Conservation (phyloP, 306 rosid genomes). For the Nissolia schottii region DNA sequence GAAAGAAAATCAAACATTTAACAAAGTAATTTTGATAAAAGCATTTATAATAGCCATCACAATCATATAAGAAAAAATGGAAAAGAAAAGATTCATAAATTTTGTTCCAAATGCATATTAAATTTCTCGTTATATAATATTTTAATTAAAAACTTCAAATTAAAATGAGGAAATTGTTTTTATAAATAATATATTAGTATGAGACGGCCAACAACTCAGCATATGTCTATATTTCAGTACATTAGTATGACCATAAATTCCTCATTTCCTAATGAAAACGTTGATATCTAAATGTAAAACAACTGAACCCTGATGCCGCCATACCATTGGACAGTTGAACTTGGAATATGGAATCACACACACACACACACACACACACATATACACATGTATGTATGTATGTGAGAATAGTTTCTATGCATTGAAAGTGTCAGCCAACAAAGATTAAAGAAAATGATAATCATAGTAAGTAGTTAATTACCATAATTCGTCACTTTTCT, state of each 20-base stretch:
- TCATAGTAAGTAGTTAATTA: too few species aligned
- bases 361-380: too few species aligned
- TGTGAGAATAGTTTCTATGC: too few species aligned
- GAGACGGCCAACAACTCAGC: neutral
- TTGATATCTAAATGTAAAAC: neutral
- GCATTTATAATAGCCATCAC: neutral
- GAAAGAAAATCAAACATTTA: slow-evolving; percentile 7
- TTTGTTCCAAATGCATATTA: neutral
- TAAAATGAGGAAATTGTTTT: neutral
- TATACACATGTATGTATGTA: too few species aligned
- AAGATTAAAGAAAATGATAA: too few species aligned
- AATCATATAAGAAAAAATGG: neutral
- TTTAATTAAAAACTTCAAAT: neutral
- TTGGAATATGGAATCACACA: neutral
- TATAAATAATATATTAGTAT: neutral
- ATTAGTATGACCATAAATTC: neutral
- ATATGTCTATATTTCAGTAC: neutral
- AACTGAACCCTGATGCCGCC: neutral
- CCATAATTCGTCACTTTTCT: too few species aligned
- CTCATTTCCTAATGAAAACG: neutral
- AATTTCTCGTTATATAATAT: neutral
- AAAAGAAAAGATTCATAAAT: neutral
- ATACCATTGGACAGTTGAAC: neutral
- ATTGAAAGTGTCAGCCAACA: too few species aligned
- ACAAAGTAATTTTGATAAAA: neutral